Conservation (phyloP, 257 asterid species). For the Rhazya stricta region DNA sequence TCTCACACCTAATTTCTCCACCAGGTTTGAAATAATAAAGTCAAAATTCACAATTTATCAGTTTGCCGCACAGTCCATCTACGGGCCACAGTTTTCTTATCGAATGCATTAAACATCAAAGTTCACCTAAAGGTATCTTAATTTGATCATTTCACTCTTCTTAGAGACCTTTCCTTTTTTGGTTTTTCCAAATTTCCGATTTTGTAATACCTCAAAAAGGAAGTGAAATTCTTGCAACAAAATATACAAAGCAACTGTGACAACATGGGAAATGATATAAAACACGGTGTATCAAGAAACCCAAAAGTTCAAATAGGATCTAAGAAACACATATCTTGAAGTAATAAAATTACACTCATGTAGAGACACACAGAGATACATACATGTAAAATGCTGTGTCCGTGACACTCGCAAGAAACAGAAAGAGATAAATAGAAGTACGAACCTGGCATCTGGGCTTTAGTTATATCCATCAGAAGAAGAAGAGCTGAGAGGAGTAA, state of each 20-base stretch:
- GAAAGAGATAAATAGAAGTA: conserved; percentile 4
- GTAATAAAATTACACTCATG: background rate
- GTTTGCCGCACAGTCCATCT: background rate
- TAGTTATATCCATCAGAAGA: conserved; percentile 47
- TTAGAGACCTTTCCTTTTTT: background rate
- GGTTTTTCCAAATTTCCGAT: background rate
- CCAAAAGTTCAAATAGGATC: background rate
- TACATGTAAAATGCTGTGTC: background rate
- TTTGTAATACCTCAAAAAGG: background rate
- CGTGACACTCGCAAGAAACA: background rate
- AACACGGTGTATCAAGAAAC: background rate
- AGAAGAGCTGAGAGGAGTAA: conserved; percentile 26
- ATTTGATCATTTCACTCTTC: background rate
- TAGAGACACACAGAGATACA: background rate
- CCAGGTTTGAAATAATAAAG: background rate
- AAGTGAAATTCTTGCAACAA: background rate
- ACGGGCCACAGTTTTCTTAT: background rate
- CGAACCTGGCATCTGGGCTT: conserved; percentile 88
- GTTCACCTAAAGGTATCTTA: background rate
- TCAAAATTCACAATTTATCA: background rate
- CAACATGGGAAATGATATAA: background rate
- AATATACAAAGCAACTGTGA: background rate
- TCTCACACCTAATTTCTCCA: background rate
- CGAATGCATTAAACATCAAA: background rate
- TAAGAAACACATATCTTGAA: background rate